A percentile compares a stretch with the other conserved stretches of the same genome.
Conservation (phyloP, 441 rosid genomes). For the Oxalis stricta region DNA sequence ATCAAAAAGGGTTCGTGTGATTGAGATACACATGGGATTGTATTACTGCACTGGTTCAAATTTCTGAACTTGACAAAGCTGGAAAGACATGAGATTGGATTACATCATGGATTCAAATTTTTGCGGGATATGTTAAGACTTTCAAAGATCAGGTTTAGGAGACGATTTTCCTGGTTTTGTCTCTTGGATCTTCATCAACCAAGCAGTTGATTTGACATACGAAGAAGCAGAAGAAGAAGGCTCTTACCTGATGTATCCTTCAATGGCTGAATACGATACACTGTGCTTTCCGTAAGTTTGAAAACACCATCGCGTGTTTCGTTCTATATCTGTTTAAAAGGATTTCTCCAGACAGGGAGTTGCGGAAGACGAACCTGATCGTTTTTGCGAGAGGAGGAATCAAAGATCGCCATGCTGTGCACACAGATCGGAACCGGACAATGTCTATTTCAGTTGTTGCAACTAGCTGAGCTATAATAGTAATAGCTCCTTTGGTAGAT, state of each 20-base stretch:
- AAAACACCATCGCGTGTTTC: no score
- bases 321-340: slow-evolving; percentile 5
- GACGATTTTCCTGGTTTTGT: slow-evolving; percentile 13
- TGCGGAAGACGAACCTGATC: background rate
- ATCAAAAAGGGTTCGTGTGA: no score
- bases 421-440: slow-evolving; percentile 17
- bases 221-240: background rate
- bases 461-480: slow-evolving; percentile 3
- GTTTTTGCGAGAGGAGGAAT: slow-evolving; percentile 6
- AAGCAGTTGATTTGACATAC: background rate
- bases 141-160: slow-evolving; percentile 16
- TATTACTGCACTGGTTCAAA: no score
- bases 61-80: no score
- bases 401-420: slow-evolving; percentile 13
- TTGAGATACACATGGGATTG: no score
- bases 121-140: no score
- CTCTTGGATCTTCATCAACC: slow-evolving; percentile 16
- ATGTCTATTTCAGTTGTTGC: slow-evolving; percentile 3
- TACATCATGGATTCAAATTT: no score
- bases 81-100: no score
- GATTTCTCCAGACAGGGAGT: slow-evolving; percentile 12
- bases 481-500: slow-evolving; percentile 17
- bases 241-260: background rate
- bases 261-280: slow-evolving; percentile 5
- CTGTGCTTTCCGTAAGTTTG: slow-evolving; percentile 8